Conservation (phyloP, 2,329 filamentous ascomycete genomes). For the Neophaeococcomyces mojaviensis region DNA sequence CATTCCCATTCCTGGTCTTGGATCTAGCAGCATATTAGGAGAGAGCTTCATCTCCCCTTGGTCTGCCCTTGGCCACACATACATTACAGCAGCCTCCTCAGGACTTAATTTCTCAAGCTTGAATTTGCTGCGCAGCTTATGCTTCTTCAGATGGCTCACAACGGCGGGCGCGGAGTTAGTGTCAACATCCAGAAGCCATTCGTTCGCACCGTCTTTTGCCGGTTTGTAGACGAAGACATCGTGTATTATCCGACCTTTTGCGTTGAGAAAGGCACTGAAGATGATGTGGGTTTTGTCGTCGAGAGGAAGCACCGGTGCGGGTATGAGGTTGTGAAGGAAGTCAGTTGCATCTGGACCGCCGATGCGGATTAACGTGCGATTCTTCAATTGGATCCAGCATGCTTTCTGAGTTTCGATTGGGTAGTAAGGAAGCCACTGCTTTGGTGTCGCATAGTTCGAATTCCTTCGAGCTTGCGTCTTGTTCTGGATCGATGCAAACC, state of each 20-base stretch:
- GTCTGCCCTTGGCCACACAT: conserved; percentile 15
- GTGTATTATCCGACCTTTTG: conserved; percentile 73
- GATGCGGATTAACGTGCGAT: conserved; percentile 71
- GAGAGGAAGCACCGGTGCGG: conserved; percentile 51
- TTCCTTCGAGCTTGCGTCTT: neutral
- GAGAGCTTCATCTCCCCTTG: neutral
- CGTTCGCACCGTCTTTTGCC: conserved; percentile 36
- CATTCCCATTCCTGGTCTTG: conserved; percentile 4
- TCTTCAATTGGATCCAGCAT: conserved; percentile 46
- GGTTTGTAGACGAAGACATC: conserved; percentile 82
- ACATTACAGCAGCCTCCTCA: conserved; percentile 43
- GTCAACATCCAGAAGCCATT: conserved; percentile 79
- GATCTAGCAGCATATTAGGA: neutral
- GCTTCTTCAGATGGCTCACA: conserved; percentile 67
- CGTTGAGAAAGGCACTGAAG: conserved; percentile 81
- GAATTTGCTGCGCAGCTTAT: conserved; percentile 79
- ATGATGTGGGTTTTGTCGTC: conserved; percentile 36
- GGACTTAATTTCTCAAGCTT: conserved; percentile 57
- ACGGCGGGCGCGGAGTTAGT: conserved; percentile 55
- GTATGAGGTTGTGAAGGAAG: conserved; percentile 84
- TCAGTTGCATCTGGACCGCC: conserved; percentile 70
- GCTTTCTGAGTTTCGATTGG: conserved; percentile 7
- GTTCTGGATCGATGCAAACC: conserved; percentile 2
- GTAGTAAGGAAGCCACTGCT: neutral
- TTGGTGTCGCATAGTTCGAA: neutral